phyloP scores from a whole-genome alignment of 1,284 basidiomycete species.

The Ceratobasidium sp. region DNA sequence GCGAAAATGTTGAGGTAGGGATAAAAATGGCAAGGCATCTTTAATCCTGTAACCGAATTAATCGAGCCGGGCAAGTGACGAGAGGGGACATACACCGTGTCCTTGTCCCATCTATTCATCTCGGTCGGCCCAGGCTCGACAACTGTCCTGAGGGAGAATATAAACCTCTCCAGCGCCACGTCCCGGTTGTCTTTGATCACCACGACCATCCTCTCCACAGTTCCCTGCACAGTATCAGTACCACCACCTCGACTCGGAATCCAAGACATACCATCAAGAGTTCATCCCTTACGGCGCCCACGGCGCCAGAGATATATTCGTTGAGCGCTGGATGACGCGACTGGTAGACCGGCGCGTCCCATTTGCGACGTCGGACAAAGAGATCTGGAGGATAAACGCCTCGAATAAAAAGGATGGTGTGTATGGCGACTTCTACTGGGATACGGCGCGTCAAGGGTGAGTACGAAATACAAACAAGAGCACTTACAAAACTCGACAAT shows the following conservation, averaged over 20 bases:
- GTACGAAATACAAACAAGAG: background rate
- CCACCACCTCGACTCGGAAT: background rate
- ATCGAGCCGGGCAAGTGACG: background rate
- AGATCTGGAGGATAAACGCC: conserved; percentile 90
- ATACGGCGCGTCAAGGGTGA: no score
- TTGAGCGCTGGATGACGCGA: conserved; percentile 89
- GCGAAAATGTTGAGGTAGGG: conserved; percentile 83
- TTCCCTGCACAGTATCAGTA: conserved; percentile 64
- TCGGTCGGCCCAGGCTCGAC: conserved; percentile 60
- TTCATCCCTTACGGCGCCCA: conserved; percentile 82
- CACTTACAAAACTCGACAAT: conserved; percentile 40
- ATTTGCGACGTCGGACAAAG: conserved; percentile 89
- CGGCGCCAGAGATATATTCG: conserved; percentile 86
- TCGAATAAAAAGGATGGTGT: conserved; percentile 90
- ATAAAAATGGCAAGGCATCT: conserved; percentile 71
- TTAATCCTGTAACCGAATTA: conserved; percentile 66
- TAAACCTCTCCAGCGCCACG: conserved; percentile 64
- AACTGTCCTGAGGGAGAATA: conserved; percentile 81
- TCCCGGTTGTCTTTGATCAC: conserved; percentile 81
- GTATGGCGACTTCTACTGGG: conserved; percentile 93
- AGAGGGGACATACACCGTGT: conserved; percentile 54
- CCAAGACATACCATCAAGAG: conserved; percentile 68
- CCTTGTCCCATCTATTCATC: conserved; percentile 64
- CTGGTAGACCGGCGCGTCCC: conserved; percentile 90
- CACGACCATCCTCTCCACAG: conserved; percentile 79